Base-by-base conservation (phyloP, 2,329 filamentous ascomycete genomes). In the Talaromyces sp. region DNA sequence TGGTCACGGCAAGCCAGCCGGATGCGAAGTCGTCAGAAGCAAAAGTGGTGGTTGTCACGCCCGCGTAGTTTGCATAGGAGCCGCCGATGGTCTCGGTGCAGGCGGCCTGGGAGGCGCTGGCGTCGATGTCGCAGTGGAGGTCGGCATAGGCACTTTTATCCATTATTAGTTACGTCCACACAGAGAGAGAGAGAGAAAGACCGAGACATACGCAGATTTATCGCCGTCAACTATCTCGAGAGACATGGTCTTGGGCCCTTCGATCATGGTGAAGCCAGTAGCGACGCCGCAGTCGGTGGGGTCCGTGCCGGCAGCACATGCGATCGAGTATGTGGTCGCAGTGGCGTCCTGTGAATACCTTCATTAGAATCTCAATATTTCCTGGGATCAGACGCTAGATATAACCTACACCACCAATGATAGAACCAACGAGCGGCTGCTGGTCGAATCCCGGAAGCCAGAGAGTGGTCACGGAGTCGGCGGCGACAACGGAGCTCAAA, bases 381-480 rank as follows among this genome's bases (percentile, higher is more conserved):
- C 9, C 2, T 19, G 19, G 39, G n/a, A 31, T 17, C 7, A 11
- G 19, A 2, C 15, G 8, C 4, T n/a, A 37, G 11, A 17, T 17
- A 47, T 10, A 13, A 56, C 66, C 39, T 66, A 67, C 66, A 6
- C 39, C 13, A 15, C 61, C 66, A 17, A 56, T 39, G 5, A 68
- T 25, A 13, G 54, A 61, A 13, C 65, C 67, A 35, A 65, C 62
- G n/a, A 68, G 59, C 13, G 49, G 37, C 43, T 67, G 65, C 37
- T 50, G 41, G 52, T 65, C 67, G 52, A 67, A 66, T 19, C 62
- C 62, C 11, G 62, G 62, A 31, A 68, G 41, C 31, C 65, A 67
- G 33, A 68, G 45, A 13, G 65, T 62, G 57, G 57, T 58, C 45
- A 60, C 64, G 62, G 35, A 50, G 22, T 65, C 37, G 22, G 59